Percentiles rank a stretch among this genome's conserved stretches.
Evolutionary conservation across 31 red algal genomes (phyloP).

Genomic region (Porphyra umbilicalis): DNA sequence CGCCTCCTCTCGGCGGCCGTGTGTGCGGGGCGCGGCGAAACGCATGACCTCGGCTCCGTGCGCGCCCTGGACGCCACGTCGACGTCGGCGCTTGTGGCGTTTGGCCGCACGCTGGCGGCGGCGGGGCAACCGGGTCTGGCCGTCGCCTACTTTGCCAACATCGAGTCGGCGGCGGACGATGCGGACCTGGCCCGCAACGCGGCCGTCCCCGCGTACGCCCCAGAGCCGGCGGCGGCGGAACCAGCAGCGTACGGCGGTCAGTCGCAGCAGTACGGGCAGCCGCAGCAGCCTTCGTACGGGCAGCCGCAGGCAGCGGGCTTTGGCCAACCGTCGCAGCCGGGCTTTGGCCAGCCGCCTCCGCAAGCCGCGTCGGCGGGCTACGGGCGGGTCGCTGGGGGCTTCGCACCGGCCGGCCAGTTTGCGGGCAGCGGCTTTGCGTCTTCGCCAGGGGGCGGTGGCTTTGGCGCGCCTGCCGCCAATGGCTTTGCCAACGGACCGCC

Average conservation of each 20-base stretch:
- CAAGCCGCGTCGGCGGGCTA: background rate
- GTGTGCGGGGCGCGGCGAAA: slow-evolving; percentile 27
- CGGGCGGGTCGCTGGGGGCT: background rate
- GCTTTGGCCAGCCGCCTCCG: background rate
- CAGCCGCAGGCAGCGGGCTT: background rate
- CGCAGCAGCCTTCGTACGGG: background rate
- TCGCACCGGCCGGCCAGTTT: background rate
- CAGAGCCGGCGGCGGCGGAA: background rate
- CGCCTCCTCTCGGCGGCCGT: slow-evolving; percentile 44
- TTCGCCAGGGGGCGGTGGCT: background rate
- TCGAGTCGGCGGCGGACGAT: background rate
- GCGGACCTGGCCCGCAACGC: background rate
- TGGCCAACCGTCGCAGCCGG: background rate
- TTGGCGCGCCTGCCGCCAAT: background rate
- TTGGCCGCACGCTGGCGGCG: slow-evolving; percentile 42
- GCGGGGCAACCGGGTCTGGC: slow-evolving; percentile 40
- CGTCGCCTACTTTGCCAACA: slow-evolving; percentile 32
- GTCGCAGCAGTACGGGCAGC: background rate
- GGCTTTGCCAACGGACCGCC: background rate
- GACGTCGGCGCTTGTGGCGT: slow-evolving; percentile 54
- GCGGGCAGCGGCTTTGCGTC: background rate
- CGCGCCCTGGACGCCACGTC: slow-evolving; percentile 48
- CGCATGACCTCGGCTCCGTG: slow-evolving; percentile 49
- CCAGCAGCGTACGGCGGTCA: no score
- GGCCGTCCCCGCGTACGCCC: background rate